A percentile compares a stretch with the other conserved stretches of the same genome.
Evolutionary conservation across 441 rosid genomes (phyloP).

Genomic region (Gossypium schwendimanii): DNA sequence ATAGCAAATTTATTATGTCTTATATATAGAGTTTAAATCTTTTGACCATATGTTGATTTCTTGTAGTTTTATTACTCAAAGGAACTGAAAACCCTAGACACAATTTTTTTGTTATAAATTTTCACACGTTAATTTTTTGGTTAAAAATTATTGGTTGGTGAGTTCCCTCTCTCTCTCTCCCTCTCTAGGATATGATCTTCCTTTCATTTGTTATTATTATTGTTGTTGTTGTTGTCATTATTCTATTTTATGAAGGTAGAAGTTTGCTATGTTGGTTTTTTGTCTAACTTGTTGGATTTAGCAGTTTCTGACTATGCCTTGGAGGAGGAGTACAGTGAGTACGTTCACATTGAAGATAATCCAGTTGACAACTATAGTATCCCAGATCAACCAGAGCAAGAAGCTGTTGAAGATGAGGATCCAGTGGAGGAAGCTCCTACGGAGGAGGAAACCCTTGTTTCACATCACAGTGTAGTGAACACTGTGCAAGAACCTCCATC

Average conservation of each 20-base stretch:
- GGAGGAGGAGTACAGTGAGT: conserved; percentile 64
- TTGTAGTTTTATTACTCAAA: not conserved
- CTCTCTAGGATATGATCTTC: not conserved
- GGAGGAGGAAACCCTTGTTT: conserved; percentile 34
- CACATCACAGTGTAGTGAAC: conserved; percentile 29
- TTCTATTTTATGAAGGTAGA: not conserved
- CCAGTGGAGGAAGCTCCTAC: conserved; percentile 39
- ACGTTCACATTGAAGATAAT: conserved; percentile 56
- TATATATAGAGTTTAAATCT: not conserved
- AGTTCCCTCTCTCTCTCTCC: not conserved
- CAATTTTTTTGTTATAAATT: not conserved
- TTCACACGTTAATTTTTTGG: not conserved
- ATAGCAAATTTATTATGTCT: not conserved
- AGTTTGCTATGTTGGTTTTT: not conserved
- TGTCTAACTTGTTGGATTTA: conserved; percentile 15
- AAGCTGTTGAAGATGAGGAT: conserved; percentile 40
- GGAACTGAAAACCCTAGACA: not conserved
- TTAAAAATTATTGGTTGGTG: not conserved
- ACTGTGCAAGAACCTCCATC: conserved; percentile 30
- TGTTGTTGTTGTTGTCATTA: not conserved
- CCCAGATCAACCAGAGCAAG: conserved; percentile 43
- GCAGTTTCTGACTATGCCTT: conserved; percentile 47
- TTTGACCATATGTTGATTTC: not conserved
- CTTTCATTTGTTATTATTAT: not conserved
- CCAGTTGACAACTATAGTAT: conserved; percentile 47